Percentiles rank a stretch among this genome's conserved stretches.
Conservation (phyloP, 176 grass and related monocot species). For the Raddia distichophylla region DNA sequence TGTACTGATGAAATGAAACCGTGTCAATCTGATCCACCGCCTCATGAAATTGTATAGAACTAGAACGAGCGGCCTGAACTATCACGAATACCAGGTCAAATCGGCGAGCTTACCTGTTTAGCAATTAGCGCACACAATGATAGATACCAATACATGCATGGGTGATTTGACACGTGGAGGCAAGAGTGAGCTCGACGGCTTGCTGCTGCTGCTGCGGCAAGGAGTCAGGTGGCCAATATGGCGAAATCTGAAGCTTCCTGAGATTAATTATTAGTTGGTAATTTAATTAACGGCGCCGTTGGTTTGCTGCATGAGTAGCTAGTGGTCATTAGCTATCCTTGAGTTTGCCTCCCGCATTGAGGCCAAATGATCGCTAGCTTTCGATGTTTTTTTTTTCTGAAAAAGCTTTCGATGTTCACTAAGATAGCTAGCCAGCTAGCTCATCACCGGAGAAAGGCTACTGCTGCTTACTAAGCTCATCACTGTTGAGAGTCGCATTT, state of each 20-base stretch:
- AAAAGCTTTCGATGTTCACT: neutral
- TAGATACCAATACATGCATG: too few species aligned
- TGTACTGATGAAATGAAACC: conserved; percentile 8
- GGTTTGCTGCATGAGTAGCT: neutral
- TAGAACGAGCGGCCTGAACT: neutral
- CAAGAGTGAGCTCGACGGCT: neutral
- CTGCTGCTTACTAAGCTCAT: too few species aligned
- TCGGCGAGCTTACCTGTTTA: neutral
- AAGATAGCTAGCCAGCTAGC: neutral
- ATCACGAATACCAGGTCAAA: conserved; percentile 48
- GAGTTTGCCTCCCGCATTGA: neutral
- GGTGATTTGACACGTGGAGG: conserved; percentile 42
- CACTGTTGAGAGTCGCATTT: too few species aligned
- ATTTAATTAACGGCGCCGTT: neutral
- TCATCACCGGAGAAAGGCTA: neutral
- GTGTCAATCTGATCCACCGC: conserved; percentile 45
- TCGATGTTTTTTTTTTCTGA: too few species aligned
- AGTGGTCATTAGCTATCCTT: neutral
- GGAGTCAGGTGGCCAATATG: neutral
- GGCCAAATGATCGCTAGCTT: neutral
- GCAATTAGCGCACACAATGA: conserved; percentile 7
- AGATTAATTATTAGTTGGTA: neutral
- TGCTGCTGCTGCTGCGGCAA: conserved; percentile 17
- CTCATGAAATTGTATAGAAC: neutral
- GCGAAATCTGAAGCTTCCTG: neutral